Base-by-base conservation (phyloP, 495 filamentous ascomycete genomes). In the Penicillium arizonense region DNA sequence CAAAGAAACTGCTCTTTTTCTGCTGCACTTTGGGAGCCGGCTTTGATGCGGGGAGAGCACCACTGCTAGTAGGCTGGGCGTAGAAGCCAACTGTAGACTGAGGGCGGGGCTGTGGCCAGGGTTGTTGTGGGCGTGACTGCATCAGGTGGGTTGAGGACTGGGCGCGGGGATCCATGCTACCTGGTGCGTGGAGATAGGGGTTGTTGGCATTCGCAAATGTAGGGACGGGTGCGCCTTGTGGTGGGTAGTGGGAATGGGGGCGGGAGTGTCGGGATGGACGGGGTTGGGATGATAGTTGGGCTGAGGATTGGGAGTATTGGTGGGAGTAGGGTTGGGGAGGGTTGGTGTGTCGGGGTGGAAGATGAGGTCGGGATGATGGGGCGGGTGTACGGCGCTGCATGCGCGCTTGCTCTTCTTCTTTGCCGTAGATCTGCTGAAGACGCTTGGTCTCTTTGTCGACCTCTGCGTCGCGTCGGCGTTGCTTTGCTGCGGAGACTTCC, bases 381-480 rank as follows among this genome's bases (percentile, higher is more conserved):
- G 58, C 32, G 24, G 68, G 56, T 6, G 58, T 57, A n/a, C 43
- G 63, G 0, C 40, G 51, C 38, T 71, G 72, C 21, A 49, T 48
- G 18, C 70, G 75, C 4, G 52, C 73, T 40, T 67, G 65, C 23
- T 70, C 52, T 44, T 77, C 73, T 44, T 83, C 77, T 24, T 65
- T 76, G 33, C 88, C 90, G 62, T 92, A 96, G 47, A 88, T 56
- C 56, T 80, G 81, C 39, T 85, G 79, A 9, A 98, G 68, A 3
- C 92, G 78, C 61, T 92, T 88, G 0, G 94, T 97, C 69, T 97
- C 94, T 50, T 83, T 83, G 20, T 89, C 87, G 12, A 97, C 74
- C 56, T 90, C 90, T 2, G 79, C 82, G 47, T 96, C 81, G 24
- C 81, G 81, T 24, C 77, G 72, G n/a, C 77, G 76, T 26, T 89